Evolutionary conservation across 164 flowering plant genomes (phyloP).

Genomic region (Buxus sempervirens): DNA sequence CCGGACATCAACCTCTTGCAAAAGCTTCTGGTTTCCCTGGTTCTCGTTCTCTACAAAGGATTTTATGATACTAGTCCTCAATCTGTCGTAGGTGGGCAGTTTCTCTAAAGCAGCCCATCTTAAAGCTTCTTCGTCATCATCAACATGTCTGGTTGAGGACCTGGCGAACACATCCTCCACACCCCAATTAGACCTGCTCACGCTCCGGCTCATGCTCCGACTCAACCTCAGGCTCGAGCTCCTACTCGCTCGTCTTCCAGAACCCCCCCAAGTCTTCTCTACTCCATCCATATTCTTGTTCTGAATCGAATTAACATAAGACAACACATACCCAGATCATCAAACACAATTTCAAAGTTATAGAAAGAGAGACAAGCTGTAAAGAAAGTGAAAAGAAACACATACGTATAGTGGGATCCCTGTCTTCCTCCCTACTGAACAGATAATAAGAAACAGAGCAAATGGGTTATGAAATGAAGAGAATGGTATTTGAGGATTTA

Average conservation of each 20-base stretch:
- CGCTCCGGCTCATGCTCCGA: slow-evolving; percentile 39
- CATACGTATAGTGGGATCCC: no score
- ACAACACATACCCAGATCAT: neutral
- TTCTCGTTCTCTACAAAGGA: slow-evolving; percentile 34
- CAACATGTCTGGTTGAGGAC: slow-evolving; percentile 23
- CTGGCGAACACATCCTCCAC: slow-evolving; percentile 58
- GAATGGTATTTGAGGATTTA: neutral
- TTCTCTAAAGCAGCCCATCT: slow-evolving; percentile 90
- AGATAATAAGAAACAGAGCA: neutral
- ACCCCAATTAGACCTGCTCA: slow-evolving; percentile 54
- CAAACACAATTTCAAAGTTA: neutral
- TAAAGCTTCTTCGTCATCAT: slow-evolving; percentile 85
- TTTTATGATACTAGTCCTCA: slow-evolving; percentile 70
- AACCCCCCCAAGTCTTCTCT: slow-evolving; percentile 20
- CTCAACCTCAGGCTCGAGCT: no score
- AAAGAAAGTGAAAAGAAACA: neutral
- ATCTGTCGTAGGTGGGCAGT: slow-evolving; percentile 77
- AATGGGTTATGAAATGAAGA: neutral
- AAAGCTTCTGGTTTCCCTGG: slow-evolving; percentile 3
- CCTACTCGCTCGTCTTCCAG: slow-evolving; percentile 23
- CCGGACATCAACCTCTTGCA: slow-evolving; percentile 66
- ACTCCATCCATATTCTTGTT: slow-evolving; percentile 28
- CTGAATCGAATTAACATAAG: neutral
- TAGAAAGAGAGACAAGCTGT: neutral
- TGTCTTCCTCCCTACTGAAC: no score